phyloP scores from a whole-genome alignment of 805 yeast species.

The Wickerhamiella dianesei region DNA sequence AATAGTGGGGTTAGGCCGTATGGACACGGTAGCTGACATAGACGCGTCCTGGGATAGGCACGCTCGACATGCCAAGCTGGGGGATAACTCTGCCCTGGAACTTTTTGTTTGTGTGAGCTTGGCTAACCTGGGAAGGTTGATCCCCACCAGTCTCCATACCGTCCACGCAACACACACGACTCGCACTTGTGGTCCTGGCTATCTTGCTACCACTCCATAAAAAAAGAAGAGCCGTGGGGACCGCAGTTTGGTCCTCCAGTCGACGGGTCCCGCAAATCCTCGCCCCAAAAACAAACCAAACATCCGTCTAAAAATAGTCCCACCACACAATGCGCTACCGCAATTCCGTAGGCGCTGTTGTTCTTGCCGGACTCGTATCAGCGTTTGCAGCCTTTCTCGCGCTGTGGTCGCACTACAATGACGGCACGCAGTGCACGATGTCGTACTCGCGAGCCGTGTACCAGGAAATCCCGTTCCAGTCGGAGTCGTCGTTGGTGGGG shows the following conservation, averaged over 20 bases:
- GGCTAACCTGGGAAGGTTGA: too few relatives aligned
- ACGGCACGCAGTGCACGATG: constrained; percentile 16
- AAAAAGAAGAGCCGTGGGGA: not conserved
- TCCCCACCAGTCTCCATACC: too few relatives aligned
- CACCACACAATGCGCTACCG: not conserved
- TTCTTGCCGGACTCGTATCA: not conserved
- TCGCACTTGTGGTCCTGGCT: too few relatives aligned
- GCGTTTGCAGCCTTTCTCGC: not conserved
- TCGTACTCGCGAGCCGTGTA: constrained; percentile 12
- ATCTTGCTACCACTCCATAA: too few relatives aligned
- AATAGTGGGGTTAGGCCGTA: too few relatives aligned
- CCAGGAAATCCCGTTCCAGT: constrained; percentile 9
- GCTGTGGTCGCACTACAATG: constrained; percentile 4
- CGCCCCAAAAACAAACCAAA: too few relatives aligned
- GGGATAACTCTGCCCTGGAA: too few relatives aligned
- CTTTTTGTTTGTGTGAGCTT: not conserved
- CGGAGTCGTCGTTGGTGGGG: constrained; percentile 8
- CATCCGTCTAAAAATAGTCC: too few relatives aligned
- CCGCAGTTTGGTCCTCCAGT: not conserved
- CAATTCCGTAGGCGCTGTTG: not conserved
- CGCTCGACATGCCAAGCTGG: not conserved
- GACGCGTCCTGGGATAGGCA: not conserved
- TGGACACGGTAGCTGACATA: not conserved
- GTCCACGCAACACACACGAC: too few relatives aligned
- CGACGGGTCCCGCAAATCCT: not conserved